Conservation (phyloP, 2,329 filamentous ascomycete genomes). For the Dactylellina drechsleri region DNA sequence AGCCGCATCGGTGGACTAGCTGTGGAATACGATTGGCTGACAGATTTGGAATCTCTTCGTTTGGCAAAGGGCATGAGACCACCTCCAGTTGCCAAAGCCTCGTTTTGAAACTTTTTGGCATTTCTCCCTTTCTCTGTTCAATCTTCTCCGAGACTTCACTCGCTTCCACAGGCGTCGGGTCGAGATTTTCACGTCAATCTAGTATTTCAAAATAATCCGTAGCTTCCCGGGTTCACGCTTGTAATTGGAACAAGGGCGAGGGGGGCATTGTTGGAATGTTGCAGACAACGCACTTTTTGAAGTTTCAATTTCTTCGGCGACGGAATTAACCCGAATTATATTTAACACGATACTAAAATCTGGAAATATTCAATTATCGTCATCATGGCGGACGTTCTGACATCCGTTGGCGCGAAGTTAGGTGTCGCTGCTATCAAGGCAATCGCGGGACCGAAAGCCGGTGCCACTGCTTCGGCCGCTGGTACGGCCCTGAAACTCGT, state of each 20-base stretch:
- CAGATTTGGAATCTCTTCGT: conserved; percentile 10
- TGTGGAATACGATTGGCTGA: neutral
- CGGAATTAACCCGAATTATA: neutral
- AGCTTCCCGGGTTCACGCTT: no score
- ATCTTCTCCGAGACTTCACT: no score
- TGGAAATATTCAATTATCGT: neutral
- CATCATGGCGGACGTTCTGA: conserved; percentile 36
- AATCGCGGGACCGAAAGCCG: conserved; percentile 18
- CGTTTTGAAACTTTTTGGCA: neutral
- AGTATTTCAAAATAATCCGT: no score
- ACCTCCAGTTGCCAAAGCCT: neutral
- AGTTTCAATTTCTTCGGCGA: no score
- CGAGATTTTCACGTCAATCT: no score
- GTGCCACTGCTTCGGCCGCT: conserved; percentile 22
- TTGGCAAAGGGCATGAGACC: conserved; percentile 9
- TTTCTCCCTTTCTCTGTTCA: no score
- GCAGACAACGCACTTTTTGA: conserved; percentile 1
- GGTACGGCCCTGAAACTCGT: conserved; percentile 21
- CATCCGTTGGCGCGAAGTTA: conserved; percentile 36
- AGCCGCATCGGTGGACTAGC: conserved; percentile 8
- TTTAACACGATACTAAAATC: neutral
- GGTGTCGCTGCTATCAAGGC: conserved; percentile 37
- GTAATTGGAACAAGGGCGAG: no score
- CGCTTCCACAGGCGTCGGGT: no score
- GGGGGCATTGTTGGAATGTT: conserved; percentile 10